Percentiles rank a stretch among this genome's conserved stretches.
These are phyloP conservation scores for Tephrocybe sp. DNA, from an alignment of 768 basidiomycete species.

Conservation along the genomic window DNA sequence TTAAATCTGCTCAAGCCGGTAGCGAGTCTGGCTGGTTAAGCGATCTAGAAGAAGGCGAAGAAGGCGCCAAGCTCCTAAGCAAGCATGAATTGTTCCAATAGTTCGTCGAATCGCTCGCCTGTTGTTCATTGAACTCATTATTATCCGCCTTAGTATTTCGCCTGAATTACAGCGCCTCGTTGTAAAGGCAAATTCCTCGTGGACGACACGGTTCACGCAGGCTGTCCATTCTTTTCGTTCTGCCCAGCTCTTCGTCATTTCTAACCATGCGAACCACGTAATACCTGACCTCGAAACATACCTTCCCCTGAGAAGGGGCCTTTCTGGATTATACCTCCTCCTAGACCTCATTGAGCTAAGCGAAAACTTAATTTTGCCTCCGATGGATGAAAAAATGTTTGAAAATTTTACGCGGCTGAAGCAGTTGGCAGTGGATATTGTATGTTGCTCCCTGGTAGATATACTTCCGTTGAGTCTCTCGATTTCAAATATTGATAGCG, in stretches of 20 bases:
- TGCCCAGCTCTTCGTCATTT: slow-evolving; percentile 30
- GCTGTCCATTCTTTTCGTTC: slow-evolving; percentile 34
- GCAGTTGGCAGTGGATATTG: slow-evolving; percentile 45
- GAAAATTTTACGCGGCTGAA: slow-evolving; percentile 33
- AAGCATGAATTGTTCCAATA: slow-evolving; percentile 33
- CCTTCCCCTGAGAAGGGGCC: slow-evolving; percentile 43
- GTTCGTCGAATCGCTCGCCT: slow-evolving; percentile 39
- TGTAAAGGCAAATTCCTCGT: slow-evolving; percentile 31
- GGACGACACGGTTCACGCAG: slow-evolving; percentile 41
- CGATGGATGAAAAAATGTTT: slow-evolving; percentile 23
- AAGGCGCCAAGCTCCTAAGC: slow-evolving; percentile 13
- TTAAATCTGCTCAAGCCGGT: slow-evolving; percentile 15
- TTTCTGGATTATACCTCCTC: slow-evolving; percentile 48
- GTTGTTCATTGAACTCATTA: slow-evolving; percentile 10
- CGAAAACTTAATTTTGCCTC: slow-evolving; percentile 42
- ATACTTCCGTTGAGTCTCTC: slow-evolving; percentile 6
- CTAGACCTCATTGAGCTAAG: slow-evolving; percentile 55
- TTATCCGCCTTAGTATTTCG: slow-evolving; percentile 33
- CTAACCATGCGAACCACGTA: slow-evolving; percentile 22
- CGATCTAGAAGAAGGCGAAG: slow-evolving; percentile 10
- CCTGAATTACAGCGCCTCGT: slow-evolving; percentile 34
- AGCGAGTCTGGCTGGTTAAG: slow-evolving; percentile 19
- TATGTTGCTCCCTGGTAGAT: slow-evolving; percentile 53
- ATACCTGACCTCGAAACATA: slow-evolving; percentile 47
- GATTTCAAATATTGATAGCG: slow-evolving; percentile 6